Evolutionary conservation across 495 filamentous ascomycete species (phyloP).

Genomic region (Penicillium pulvis): DNA sequence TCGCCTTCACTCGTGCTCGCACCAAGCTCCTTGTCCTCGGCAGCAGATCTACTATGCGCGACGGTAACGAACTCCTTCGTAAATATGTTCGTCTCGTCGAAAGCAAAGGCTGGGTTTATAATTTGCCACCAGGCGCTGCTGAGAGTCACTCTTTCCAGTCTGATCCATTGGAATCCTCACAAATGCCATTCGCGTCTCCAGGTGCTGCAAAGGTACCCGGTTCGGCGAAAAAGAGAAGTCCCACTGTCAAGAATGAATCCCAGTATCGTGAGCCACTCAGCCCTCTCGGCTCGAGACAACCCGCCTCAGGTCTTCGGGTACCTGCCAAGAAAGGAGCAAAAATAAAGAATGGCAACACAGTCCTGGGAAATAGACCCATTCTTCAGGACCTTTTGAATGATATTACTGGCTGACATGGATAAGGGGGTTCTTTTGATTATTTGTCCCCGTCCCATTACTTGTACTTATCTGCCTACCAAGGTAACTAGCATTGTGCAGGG

Average conservation of each 20-base stretch:
- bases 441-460: neutral
- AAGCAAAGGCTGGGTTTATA: slow-evolving; percentile 69
- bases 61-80: slow-evolving; percentile 73
- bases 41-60: slow-evolving; percentile 69
- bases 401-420: slow-evolving; percentile 33
- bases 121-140: slow-evolving; percentile 62
- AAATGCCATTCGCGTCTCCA: slow-evolving; percentile 24
- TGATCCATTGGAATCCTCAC: slow-evolving; percentile 18
- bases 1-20: slow-evolving; percentile 88
- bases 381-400: slow-evolving; percentile 59
- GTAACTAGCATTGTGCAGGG: neutral
- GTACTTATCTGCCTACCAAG: neutral
- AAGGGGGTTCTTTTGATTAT: neutral
- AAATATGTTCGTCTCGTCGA: slow-evolving; percentile 78
- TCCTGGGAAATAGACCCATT: slow-evolving; percentile 49
- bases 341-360: slow-evolving; percentile 34
- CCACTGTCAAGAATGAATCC: slow-evolving; percentile 18
- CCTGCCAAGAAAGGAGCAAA: slow-evolving; percentile 45
- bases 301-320: slow-evolving; percentile 27
- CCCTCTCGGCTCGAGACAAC: slow-evolving; percentile 33
- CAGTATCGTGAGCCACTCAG: slow-evolving; percentile 37
- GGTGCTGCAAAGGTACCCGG: neutral
- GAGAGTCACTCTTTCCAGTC: slow-evolving; percentile 69
- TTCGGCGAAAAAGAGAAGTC: slow-evolving; percentile 21
- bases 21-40: slow-evolving; percentile 89